Conservation (phyloP, 2,329 filamentous ascomycete genomes). For the Paramyrothecium roridum region DNA sequence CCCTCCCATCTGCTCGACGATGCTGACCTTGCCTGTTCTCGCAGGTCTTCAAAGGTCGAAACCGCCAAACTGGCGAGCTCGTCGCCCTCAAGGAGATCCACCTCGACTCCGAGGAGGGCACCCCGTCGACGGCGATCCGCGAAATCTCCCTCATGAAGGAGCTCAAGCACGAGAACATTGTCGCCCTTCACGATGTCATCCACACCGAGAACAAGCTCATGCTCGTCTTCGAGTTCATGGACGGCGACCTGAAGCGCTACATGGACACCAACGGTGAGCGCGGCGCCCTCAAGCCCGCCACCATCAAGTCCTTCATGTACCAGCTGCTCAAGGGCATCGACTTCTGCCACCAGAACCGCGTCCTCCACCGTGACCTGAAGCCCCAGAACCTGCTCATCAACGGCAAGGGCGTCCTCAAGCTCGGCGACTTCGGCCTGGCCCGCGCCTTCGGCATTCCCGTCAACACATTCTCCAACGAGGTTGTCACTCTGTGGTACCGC, state of each 20-base stretch:
- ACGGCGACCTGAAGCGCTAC: slow-evolving; percentile 96
- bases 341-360: slow-evolving; percentile 96
- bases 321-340: slow-evolving; percentile 93
- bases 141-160: slow-evolving; percentile 99
- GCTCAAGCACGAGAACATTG: slow-evolving; percentile 97
- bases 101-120: slow-evolving; percentile 96
- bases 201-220: slow-evolving; percentile 99
- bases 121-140: slow-evolving; percentile 92
- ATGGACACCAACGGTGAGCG: slow-evolving; percentile 93
- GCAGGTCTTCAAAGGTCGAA: slow-evolving; percentile 97
- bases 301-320: slow-evolving; percentile 99
- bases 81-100: slow-evolving; percentile 98
- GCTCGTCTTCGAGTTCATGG: slow-evolving; percentile 99
- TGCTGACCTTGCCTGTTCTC: slow-evolving; percentile 8
- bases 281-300: slow-evolving; percentile 80
- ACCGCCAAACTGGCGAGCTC: slow-evolving; percentile 92
- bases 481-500: slow-evolving; percentile 96
- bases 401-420: slow-evolving; percentile 82
- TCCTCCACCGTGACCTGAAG: slow-evolving; percentile 92
- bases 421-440: slow-evolving; percentile 91
- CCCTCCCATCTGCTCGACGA: too few relatives aligned
- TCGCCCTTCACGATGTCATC: slow-evolving; percentile 95
- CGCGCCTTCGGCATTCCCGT: slow-evolving; percentile 95
- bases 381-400: slow-evolving; percentile 97
- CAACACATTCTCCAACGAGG: slow-evolving; percentile 97